Evolutionary conservation across 768 basidiomycete genomes (phyloP), one percentile per base, ranked within the genome.

Genomic region (Chalciporus chontae): DNA sequence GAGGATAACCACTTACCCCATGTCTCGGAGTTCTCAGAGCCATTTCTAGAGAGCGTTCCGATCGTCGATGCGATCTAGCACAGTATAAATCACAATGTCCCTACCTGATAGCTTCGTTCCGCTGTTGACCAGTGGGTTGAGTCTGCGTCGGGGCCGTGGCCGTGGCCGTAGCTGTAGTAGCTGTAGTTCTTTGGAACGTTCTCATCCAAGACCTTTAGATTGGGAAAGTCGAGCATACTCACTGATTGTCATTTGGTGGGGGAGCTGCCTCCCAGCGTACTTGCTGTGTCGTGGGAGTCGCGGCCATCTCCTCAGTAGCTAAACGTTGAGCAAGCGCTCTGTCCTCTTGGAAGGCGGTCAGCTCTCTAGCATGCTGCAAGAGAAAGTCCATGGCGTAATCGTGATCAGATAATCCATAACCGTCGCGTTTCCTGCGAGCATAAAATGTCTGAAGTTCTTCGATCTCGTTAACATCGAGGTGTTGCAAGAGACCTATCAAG

Each of bases 361-460:
- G 24, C 5, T 42, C 49, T 32, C 45, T 55, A 8, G 56, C 60
- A 18, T 70, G 64, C 24, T 61, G 54, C 15, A 66, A 24, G 11
- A 67, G 49, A 32, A 64, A 46, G 17, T 50, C 54, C 48, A 66
- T 56, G 2, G 65, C 64, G 1, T 62, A 2, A 7, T 68, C 65
- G 3, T 50, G 53, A 39, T 67, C 65, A 1, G 59, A 55, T 18
- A 66, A 42, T 1, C 15, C 23, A 11, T 39, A 15, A 8, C 64
- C 57, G 14, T 13, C 14, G 26, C 26, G 41, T 8, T 32, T 4
- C 41, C 52, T 51, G 21, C 6, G 43, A 2, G 42, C 27, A 26
- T 56, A 61, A 18, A 45, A 39, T 3, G 50, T 40, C 21, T 58
- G 45, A 0, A 62, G 48, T 18, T 56, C 58, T 24, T 67, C 54